Evolutionary conservation across 2,329 filamentous ascomycete species (phyloP).

Genomic region (Diaporthe citriasiana): DNA sequence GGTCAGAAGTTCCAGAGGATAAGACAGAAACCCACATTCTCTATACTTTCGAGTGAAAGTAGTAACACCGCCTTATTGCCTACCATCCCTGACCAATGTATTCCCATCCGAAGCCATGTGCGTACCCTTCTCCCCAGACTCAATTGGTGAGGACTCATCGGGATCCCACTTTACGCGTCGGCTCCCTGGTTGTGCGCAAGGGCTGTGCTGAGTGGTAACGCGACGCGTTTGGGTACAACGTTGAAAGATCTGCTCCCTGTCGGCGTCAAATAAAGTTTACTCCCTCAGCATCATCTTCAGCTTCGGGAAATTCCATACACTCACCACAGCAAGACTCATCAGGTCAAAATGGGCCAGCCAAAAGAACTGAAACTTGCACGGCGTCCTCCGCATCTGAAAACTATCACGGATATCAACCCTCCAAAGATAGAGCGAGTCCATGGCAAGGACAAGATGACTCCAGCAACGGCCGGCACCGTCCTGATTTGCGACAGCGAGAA

Average conservation of each 20-base stretch:
- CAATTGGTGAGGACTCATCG: not conserved
- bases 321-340: not conserved
- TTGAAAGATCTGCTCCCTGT: slow-evolving; percentile 5
- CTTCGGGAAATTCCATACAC: not conserved
- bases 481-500: slow-evolving; percentile 16
- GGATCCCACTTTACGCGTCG: slow-evolving; percentile 11
- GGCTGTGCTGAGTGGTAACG: not conserved
- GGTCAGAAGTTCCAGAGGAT: not conserved
- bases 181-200: slow-evolving; percentile 14
- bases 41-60: slow-evolving; percentile 16
- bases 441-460: slow-evolving; percentile 10
- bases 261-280: not conserved
- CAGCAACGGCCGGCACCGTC: not conserved
- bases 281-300: not conserved
- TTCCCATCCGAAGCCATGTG: not conserved
- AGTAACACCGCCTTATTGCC: not conserved
- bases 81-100: not conserved
- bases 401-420: slow-evolving; percentile 14
- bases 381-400: not conserved
- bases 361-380: not conserved
- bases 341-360: slow-evolving; percentile 3
- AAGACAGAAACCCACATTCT: slow-evolving; percentile 8
- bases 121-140: not conserved
- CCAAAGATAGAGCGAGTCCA: slow-evolving; percentile 16
- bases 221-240: slow-evolving; percentile 1